These are phyloP conservation scores for Kazachstania psychrophila DNA, from an alignment of 805 yeast species.

Conservation along the genomic window DNA sequence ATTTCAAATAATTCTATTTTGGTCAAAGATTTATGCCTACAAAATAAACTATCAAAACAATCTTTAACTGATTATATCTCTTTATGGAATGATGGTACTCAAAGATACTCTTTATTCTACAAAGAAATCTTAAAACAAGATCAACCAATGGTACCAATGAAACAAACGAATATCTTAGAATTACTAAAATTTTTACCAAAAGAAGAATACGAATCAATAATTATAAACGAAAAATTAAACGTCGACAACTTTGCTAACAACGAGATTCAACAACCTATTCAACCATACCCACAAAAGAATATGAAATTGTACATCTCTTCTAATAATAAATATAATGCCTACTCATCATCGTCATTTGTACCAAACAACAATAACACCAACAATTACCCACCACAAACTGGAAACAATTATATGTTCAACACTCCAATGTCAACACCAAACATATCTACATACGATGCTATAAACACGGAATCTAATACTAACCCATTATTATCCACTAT, in stretches of 20 bases:
- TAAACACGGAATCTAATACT: neutral
- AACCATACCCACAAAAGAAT: slow-evolving; percentile 6
- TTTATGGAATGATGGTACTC: slow-evolving; percentile 32
- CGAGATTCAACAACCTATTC: no score
- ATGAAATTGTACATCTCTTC: slow-evolving; percentile 2
- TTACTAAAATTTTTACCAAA: slow-evolving; percentile 14
- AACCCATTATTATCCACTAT: neutral
- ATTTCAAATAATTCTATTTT: slow-evolving; percentile 3
- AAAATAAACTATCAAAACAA: slow-evolving; percentile 21
- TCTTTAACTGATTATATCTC: slow-evolving; percentile 19
- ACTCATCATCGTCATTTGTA: slow-evolving; percentile 18
- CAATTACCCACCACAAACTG: neutral
- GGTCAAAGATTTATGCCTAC: slow-evolving; percentile 9
- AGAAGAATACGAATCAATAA: neutral
- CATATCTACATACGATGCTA: neutral
- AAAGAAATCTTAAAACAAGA: slow-evolving; percentile 11
- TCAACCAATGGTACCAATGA: slow-evolving; percentile 14
- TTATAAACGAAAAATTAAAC: neutral
- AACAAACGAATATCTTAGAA: slow-evolving; percentile 6
- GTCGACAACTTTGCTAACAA: no score
- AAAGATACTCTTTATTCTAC: slow-evolving; percentile 19
- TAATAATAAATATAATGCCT: slow-evolving; percentile 17
- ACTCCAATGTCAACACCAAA: slow-evolving; percentile 1
- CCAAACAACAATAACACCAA: slow-evolving; percentile 8
- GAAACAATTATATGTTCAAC: neutral